A percentile compares a stretch with the other conserved stretches of the same genome.
Evolutionary conservation across 2,329 filamentous ascomycete species (phyloP).

Genomic region (Pyricularia pennisetigena): DNA sequence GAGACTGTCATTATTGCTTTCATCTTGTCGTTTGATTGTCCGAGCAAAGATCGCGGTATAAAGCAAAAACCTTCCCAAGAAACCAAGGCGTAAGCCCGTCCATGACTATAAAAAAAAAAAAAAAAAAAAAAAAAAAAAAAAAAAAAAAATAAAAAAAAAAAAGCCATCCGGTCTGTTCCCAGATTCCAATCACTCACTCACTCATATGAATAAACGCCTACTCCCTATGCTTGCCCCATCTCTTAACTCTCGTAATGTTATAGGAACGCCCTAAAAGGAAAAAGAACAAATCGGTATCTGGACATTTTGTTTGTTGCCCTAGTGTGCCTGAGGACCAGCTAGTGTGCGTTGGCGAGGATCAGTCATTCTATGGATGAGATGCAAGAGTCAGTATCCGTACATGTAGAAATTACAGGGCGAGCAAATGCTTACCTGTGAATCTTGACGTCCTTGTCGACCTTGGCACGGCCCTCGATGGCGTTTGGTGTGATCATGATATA

Average conservation of each 20-base stretch:
- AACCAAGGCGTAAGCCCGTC: background rate
- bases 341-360: constrained; percentile 49
- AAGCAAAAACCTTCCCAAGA: background rate
- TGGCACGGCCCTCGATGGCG: constrained; percentile 54
- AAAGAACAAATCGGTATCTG: background rate
- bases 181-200: background rate
- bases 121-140: background rate
- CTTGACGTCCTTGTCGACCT: constrained; percentile 60
- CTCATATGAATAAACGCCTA: background rate
- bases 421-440: constrained; percentile 53
- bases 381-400: constrained; percentile 14
- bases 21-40: background rate
- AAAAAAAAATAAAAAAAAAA: background rate
- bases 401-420: background rate
- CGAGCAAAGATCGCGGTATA: background rate
- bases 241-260: background rate
- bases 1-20: background rate
- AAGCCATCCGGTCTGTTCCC: background rate
- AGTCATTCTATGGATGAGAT: constrained; percentile 31
- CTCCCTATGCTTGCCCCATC: background rate
- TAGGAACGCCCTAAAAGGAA: background rate
- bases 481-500: constrained; percentile 97
- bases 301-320: background rate
- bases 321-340: constrained; percentile 4
- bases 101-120: too few species aligned